Evolutionary conservation across 2,329 filamentous ascomycete genomes (phyloP), one percentile per base, ranked within the genome.

Genomic region (Daldinia eschscholtzii): DNA sequence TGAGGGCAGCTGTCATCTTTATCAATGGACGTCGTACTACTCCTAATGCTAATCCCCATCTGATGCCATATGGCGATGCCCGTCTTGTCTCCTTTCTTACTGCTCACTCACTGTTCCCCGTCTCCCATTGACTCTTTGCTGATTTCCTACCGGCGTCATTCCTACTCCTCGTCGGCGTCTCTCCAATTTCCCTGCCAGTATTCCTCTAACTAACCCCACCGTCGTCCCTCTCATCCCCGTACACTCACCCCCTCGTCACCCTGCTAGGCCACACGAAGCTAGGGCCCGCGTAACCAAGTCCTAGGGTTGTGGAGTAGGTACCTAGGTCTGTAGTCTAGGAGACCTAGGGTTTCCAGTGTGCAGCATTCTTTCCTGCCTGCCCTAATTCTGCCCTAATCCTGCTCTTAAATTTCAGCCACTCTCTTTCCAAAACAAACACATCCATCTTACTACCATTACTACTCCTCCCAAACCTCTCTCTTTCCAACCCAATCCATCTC

Each of bases 321-420:
- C 46, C 4, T 9, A 33, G 33, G 6, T n/a, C 13, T 50, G 46
- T 33, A 52, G 6, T 7, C 46, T n/a, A 37, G 18, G 52, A 39
- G 30, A 55, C 52, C 46, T 33, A 33, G 5, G 15, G 15, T 52
- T 52, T 18, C 46, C 33, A 52, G 46, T 52, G 28, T 52, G 46
- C 46, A 52, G 26, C 46, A 33, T 33, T 52, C 46, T 30, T 50
- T 50, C 42, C 42, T 46, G 6, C 46, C 28, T 52, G 18, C 52
- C 33, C 26, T 50, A 28, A 28, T 18, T 6, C 20, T 55, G 52
- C 18, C 23, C 52, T 55, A 35, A n/a, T 7, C n/a, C 52, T 55
- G 9, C 52, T 30, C 33, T 55, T 37, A 37, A 55, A 55, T 39
- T 55, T 39, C 33, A 37, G 9, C 30, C 33, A 58, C 41, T 28